Conservation (phyloP, 2,329 filamentous ascomycete species). For the Fusarium xyrophilum region DNA sequence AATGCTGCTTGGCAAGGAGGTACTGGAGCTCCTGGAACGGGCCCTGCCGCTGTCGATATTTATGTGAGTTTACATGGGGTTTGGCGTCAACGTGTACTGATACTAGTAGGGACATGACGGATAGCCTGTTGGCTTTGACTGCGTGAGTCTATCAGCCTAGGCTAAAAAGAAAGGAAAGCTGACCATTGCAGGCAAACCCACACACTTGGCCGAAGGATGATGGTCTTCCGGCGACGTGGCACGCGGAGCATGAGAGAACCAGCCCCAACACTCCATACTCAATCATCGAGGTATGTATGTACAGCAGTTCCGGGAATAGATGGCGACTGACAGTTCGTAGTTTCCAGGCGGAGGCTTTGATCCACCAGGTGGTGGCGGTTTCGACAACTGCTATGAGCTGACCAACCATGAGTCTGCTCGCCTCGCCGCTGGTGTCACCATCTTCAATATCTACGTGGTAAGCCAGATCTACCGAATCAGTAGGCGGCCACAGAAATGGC, state of each 20-base stretch:
- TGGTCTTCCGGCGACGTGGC: slow-evolving; percentile 54
- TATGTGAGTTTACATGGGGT: slow-evolving; percentile 48
- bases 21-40: slow-evolving; percentile 69
- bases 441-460: slow-evolving; percentile 78
- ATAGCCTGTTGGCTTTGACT: slow-evolving; percentile 68
- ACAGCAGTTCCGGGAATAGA: too few species aligned
- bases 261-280: slow-evolving; percentile 72
- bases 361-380: slow-evolving; percentile 75
- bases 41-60: slow-evolving; percentile 62
- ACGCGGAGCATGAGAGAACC: slow-evolving; percentile 61
- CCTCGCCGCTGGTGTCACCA: slow-evolving; percentile 68
- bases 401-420: slow-evolving; percentile 77
- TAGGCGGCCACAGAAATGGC: too few species aligned
- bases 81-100: too few species aligned
- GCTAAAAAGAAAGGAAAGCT: background rate
- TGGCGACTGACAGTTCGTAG: slow-evolving; percentile 40
- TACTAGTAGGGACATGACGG: slow-evolving; percentile 60
- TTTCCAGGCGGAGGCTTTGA: slow-evolving; percentile 77
- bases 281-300: slow-evolving; percentile 50
- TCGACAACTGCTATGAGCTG: slow-evolving; percentile 69
- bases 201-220: slow-evolving; percentile 43
- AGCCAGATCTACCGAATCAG: rapidly evolving
- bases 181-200: slow-evolving; percentile 54
- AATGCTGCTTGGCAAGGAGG: slow-evolving; percentile 72
- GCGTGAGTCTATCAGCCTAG: slow-evolving; percentile 40